Percentiles rank a stretch among this genome's conserved stretches.
These are phyloP conservation scores for Rusavskia elegans DNA, from an alignment of 495 filamentous ascomycete genomes.

Conservation along the genomic window DNA sequence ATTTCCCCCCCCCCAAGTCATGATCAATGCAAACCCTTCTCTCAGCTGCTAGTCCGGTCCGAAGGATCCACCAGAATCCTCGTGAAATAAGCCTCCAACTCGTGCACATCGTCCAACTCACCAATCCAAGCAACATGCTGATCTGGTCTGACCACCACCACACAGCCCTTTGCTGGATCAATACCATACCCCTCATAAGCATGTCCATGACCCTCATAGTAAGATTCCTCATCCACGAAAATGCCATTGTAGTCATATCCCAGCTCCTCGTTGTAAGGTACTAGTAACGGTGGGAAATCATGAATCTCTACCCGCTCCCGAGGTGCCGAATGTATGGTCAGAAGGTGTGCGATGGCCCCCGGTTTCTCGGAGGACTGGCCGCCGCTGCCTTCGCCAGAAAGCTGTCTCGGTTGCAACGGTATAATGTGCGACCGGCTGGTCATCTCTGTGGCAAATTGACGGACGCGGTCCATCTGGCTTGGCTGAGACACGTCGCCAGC, in stretches of 20 bases:
- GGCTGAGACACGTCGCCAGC: constrained; percentile 39
- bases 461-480: constrained; percentile 27
- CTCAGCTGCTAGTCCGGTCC: too few species aligned
- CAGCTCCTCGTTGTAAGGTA: constrained; percentile 35
- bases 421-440: constrained; percentile 20
- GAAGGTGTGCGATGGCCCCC: constrained; percentile 32
- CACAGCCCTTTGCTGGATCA: constrained; percentile 37
- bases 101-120: constrained; percentile 34
- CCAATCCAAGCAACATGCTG: constrained; percentile 47
- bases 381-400: constrained; percentile 24
- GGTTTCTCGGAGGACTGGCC: background rate
- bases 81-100: constrained; percentile 22
- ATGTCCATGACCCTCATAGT: constrained; percentile 42
- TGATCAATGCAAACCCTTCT: too few species aligned
- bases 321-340: constrained; percentile 43
- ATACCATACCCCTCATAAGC: constrained; percentile 51
- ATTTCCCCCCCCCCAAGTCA: background rate
- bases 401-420: background rate
- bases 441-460: constrained; percentile 27
- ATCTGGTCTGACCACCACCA: constrained; percentile 49
- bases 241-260: constrained; percentile 54
- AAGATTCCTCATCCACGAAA: constrained; percentile 45
- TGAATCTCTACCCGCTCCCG: constrained; percentile 34
- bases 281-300: constrained; percentile 41
- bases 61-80: background rate